phyloP scores from a whole-genome alignment of 139 green algal genomes.

The Trebouxia sp. region DNA sequence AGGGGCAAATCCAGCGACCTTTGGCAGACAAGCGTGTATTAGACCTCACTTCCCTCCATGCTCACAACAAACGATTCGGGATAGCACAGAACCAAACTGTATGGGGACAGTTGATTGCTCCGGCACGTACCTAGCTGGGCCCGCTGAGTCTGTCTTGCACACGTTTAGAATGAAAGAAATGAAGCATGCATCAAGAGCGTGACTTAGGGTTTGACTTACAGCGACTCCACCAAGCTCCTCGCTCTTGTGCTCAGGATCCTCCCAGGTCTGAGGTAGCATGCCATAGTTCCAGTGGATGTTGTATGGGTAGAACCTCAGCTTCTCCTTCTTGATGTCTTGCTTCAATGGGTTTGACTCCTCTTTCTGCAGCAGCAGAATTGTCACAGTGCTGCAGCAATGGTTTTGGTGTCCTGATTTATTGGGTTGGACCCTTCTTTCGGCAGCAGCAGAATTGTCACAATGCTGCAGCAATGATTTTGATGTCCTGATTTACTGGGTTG shows the following conservation, averaged over 20 bases:
- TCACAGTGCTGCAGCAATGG: not conserved
- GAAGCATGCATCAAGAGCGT: not conserved
- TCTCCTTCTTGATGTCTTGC: slow-evolving; percentile 99
- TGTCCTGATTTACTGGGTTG: slow-evolving; percentile 99
- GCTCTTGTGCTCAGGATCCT: slow-evolving; percentile 85
- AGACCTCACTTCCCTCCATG: no score
- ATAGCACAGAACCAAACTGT: no score
- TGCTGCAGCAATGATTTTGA: slow-evolving; percentile 73
- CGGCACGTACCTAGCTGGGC: no score
- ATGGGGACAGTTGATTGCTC: no score
- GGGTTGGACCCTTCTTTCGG: slow-evolving; percentile 92
- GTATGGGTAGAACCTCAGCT: slow-evolving; percentile 98
- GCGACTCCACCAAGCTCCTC: slow-evolving; percentile 45
- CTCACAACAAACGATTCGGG: no score
- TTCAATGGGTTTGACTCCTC: slow-evolving; percentile 97
- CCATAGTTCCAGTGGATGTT: slow-evolving; percentile 99
- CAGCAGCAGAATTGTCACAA: not conserved
- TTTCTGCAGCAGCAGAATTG: slow-evolving; percentile 63
- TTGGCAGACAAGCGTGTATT: no score
- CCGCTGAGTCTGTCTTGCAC: no score
- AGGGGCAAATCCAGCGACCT: no score
- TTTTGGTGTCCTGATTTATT: slow-evolving; percentile 99
- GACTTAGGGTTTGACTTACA: not conserved
- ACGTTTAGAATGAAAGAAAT: no score
- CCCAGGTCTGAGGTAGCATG: slow-evolving; percentile 98